phyloP scores from a whole-genome alignment of 805 yeast species.

The Monosporozyma aquatica region DNA sequence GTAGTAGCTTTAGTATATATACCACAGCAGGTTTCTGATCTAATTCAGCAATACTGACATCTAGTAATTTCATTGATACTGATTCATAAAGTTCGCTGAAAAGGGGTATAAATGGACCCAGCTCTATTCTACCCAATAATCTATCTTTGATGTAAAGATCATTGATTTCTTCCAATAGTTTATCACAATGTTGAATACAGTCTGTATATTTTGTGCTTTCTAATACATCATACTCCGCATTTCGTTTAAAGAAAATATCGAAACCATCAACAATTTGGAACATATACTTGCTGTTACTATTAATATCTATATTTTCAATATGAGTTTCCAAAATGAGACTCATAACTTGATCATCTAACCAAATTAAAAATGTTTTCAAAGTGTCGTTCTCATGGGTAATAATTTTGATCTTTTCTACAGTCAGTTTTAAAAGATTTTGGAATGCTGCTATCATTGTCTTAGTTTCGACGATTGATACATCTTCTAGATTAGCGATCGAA shows the following conservation, averaged over 20 bases:
- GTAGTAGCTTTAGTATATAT: background rate
- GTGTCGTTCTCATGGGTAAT: constrained; percentile 11
- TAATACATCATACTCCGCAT: background rate
- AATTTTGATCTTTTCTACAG: constrained; percentile 8
- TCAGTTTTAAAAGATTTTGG: constrained; percentile 8
- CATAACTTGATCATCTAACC: constrained; percentile 18
- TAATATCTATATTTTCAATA: constrained; percentile 6
- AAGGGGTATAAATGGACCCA: background rate
- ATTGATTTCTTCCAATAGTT: background rate
- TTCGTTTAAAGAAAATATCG: background rate
- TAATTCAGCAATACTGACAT: background rate
- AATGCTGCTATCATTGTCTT: background rate
- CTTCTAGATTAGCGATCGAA: background rate
- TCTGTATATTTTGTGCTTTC: background rate
- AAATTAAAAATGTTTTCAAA: constrained; percentile 12
- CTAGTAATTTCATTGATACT: background rate
- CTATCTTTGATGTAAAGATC: background rate
- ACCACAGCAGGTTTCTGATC: background rate
- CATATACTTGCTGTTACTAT: constrained; percentile 6
- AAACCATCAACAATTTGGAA: constrained; percentile 8
- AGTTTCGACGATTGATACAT: background rate
- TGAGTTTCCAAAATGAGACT: constrained; percentile 17
- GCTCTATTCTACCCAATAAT: background rate
- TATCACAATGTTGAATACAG: background rate
- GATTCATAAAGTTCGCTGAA: background rate